phyloP scores from a whole-genome alignment of 768 basidiomycete genomes.

The Russula ochroleuca region DNA sequence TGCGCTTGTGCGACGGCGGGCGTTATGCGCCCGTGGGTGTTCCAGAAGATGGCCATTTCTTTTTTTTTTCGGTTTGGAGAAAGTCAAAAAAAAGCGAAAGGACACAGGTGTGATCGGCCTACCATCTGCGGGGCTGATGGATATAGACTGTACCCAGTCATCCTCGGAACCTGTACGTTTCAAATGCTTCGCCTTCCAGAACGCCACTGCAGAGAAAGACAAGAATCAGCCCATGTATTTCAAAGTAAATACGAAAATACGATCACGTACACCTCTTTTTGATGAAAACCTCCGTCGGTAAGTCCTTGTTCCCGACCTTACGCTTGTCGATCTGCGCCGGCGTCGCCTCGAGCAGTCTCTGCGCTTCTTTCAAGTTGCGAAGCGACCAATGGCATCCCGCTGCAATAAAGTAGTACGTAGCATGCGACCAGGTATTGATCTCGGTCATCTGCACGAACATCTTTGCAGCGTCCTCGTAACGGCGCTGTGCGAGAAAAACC shows the following conservation, averaged over 20 bases:
- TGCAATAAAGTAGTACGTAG: conserved; percentile 72
- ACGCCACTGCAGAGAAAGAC: conserved; percentile 48
- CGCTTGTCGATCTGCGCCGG: conserved; percentile 54
- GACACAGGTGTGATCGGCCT: conserved; percentile 23
- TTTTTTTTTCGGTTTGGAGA: neutral
- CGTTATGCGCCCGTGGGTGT: conserved; percentile 61
- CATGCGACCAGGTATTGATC: conserved; percentile 71
- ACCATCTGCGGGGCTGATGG: conserved; percentile 71
- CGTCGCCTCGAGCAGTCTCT: conserved; percentile 57
- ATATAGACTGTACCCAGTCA: conserved; percentile 51
- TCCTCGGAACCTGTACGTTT: conserved; percentile 50
- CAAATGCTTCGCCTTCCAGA: conserved; percentile 66
- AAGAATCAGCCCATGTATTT: neutral
- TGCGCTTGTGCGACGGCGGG: conserved; percentile 52
- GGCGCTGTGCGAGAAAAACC: conserved; percentile 59
- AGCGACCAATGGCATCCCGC: conserved; percentile 68
- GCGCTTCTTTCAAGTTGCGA: conserved; percentile 53
- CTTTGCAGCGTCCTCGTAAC: conserved; percentile 64
- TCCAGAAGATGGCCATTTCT: conserved; percentile 82
- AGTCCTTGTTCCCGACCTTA: conserved; percentile 60
- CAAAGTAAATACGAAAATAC: neutral
- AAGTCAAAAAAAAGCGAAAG: neutral
- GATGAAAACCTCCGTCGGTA: conserved; percentile 74
- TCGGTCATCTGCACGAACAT: conserved; percentile 59
- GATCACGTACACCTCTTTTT: conserved; percentile 62